Base-by-base conservation (phyloP, 495 filamentous ascomycete species). In the Jackrogersella minutella region DNA sequence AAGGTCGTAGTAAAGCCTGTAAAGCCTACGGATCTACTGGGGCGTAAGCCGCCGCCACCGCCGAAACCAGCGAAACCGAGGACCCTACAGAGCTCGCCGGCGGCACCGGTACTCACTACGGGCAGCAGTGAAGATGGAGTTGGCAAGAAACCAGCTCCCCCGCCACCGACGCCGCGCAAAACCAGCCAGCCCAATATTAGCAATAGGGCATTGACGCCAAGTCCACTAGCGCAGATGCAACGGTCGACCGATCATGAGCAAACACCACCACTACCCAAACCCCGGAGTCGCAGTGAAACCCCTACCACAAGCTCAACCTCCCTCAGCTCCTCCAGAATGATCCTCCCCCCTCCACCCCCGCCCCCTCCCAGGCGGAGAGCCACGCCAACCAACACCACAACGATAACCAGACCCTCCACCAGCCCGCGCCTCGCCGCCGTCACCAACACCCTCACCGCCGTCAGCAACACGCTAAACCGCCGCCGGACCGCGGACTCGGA, bases 41-140 rank as follows among this genome's bases (percentile, higher is more conserved):
- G 59, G 7, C 63, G 74, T 2, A 80, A 78, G 36, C 66, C 71
- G 30, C 66, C 71, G 30, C 85, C 86, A 8, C 90, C 89, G 0
- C 82, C 82, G 2, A 86, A 85, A 41, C 90, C 90, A 0, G 78
- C 81, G 6, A 93, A 93, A 70, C 90, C 91, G n/a, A 77, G 79
- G 4, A 78, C 88, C 5, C 73, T 93, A 6, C 85, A 88, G 31
- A 82, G 81, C 40, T 17, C 68, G 10, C 41, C 70, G n/a, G 37
- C 76, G 52, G 11, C 69, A 68, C 26, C 69, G 49, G 14, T 65
- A 17, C 56, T 55, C 21, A 62, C 53, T 26, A 63, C 53, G 2
- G 40, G 21, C 21, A 24, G 11, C n/a, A 46, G 61, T 5, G 70
- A 69, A 6, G 57, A 34, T 13, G 56, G 22, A 19, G 11, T n/a